These are phyloP conservation scores for Daldinia grandis DNA, from an alignment of 495 filamentous ascomycete species.

Conservation along the genomic window DNA sequence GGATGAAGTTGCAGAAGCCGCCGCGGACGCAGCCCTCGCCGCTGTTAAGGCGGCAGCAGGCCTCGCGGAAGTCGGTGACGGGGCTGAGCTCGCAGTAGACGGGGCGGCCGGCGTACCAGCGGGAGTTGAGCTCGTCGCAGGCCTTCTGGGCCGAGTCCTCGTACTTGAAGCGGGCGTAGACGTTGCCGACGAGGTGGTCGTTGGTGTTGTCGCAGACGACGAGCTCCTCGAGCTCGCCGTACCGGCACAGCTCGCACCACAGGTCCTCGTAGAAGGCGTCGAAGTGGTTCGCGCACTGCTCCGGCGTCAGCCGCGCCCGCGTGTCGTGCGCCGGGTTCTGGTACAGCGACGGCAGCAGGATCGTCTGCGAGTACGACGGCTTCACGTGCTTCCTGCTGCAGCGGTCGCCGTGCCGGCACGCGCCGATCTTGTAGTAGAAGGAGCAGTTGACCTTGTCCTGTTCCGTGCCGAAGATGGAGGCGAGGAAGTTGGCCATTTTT, in stretches of 20 bases:
- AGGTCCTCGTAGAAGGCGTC: conserved; percentile 99
- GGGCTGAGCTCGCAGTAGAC: conserved; percentile 98
- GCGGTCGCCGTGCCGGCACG: conserved; percentile 96
- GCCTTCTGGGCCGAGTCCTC: conserved; percentile 93
- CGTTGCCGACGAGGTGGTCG: conserved; percentile 98
- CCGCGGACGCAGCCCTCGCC: conserved; percentile 96
- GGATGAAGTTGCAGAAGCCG: conserved; percentile 99
- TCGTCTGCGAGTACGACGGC: conserved; percentile 95
- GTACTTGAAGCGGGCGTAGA: conserved; percentile 99
- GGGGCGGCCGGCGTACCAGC: conserved; percentile 97
- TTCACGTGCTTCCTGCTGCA: conserved; percentile 99
- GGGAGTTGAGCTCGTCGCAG: conserved; percentile 90
- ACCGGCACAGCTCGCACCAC: conserved; percentile 99
- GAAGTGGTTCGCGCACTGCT: conserved; percentile 97
- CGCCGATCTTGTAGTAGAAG: conserved; percentile 90
- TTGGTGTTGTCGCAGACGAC: conserved; percentile 97
- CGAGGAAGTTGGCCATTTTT: conserved; percentile 91
- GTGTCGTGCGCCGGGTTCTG: conserved; percentile 98
- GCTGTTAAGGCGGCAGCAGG: conserved; percentile 92
- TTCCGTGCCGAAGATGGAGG: conserved; percentile 99
- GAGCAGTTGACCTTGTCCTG: conserved; percentile 85
- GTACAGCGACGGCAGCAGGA: conserved; percentile 98
- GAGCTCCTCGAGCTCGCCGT: conserved; percentile 87
- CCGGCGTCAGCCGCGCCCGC: conserved; percentile 93
- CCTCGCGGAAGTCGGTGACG: conserved; percentile 98